Evolutionary conservation across 768 basidiomycete species (phyloP).

Genomic region (Lactarius psammicola): DNA sequence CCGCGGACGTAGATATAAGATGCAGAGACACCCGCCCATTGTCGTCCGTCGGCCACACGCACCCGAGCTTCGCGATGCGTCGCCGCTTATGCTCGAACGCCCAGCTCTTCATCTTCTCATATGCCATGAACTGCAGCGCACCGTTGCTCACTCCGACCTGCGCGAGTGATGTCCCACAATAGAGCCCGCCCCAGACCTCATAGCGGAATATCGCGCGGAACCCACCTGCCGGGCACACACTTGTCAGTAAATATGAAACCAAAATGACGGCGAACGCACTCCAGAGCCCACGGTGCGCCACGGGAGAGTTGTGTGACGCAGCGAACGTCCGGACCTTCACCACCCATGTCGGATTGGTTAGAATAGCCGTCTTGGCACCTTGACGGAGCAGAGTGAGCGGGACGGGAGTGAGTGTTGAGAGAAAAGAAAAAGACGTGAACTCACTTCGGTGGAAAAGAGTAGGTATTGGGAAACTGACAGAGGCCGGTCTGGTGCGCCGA

Average conservation of each 20-base stretch:
- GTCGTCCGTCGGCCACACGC: slow-evolving; percentile 63
- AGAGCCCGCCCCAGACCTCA: slow-evolving; percentile 80
- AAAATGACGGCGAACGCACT: slow-evolving; percentile 45
- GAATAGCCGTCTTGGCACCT: slow-evolving; percentile 92
- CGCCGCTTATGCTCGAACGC: slow-evolving; percentile 76
- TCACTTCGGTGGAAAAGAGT: slow-evolving; percentile 91
- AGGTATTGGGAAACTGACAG: slow-evolving; percentile 80
- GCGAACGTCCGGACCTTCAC: slow-evolving; percentile 98
- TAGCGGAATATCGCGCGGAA: slow-evolving; percentile 62
- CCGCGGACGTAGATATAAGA: too few species aligned
- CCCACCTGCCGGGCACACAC: slow-evolving; percentile 50
- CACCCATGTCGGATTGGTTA: slow-evolving; percentile 98
- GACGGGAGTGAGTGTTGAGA: background rate
- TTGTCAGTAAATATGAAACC: background rate
- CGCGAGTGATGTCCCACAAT: slow-evolving; percentile 83
- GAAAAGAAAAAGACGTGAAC: slow-evolving; percentile 44
- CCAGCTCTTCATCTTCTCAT: slow-evolving; percentile 94
- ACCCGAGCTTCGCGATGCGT: slow-evolving; percentile 58
- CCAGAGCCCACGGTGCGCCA: slow-evolving; percentile 77
- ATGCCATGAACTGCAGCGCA: slow-evolving; percentile 92
- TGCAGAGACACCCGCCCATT: slow-evolving; percentile 74
- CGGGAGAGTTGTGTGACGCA: slow-evolving; percentile 59
- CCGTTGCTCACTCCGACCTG: slow-evolving; percentile 94
- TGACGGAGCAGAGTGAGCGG: background rate
- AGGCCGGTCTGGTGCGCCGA: slow-evolving; percentile 60